These are phyloP conservation scores for Neoboletus subvelutipes DNA, from an alignment of 768 basidiomycete species.

Conservation along the genomic window DNA sequence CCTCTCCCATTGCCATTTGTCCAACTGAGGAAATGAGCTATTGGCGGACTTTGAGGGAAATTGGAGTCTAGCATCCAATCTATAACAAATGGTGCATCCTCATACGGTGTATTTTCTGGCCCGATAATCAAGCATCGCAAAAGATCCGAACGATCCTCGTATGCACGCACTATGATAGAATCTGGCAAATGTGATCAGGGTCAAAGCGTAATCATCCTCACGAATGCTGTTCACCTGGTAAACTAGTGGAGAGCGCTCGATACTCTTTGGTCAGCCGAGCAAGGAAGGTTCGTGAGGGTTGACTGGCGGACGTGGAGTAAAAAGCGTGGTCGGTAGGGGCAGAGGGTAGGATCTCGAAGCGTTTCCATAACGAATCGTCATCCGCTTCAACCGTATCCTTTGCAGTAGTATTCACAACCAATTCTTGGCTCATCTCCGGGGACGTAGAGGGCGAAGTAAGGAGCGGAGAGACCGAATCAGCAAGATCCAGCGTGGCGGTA, in stretches of 20 bases:
- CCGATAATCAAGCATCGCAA: constrained; percentile 88
- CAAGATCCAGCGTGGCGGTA: constrained; percentile 18
- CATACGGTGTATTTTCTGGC: constrained; percentile 92
- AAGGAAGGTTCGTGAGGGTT: constrained; percentile 73
- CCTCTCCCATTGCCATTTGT: constrained; percentile 88
- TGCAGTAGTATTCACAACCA: constrained; percentile 23
- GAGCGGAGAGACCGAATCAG: constrained; percentile 25
- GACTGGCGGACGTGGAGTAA: constrained; percentile 54
- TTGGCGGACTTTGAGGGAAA: constrained; percentile 79
- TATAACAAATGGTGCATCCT: constrained; percentile 92
- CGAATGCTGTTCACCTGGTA: constrained; percentile 65
- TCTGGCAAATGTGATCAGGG: constrained; percentile 43
- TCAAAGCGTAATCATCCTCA: background rate
- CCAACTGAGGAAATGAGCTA: constrained; percentile 91
- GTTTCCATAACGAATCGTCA: constrained; percentile 60
- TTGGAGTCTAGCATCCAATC: constrained; percentile 89
- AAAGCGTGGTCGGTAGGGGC: constrained; percentile 86
- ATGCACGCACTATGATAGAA: constrained; percentile 85
- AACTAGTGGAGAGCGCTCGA: constrained; percentile 68
- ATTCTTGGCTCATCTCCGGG: constrained; percentile 34
- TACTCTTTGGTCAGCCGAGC: constrained; percentile 82
- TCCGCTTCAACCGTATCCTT: constrained; percentile 34
- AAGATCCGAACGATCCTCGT: constrained; percentile 87
- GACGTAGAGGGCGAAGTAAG: constrained; percentile 31
- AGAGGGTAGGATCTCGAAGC: constrained; percentile 75